A percentile compares a stretch with the other conserved stretches of the same genome.
These are phyloP conservation scores for Fusarium camptoceras DNA, from an alignment of 2,329 filamentous ascomycete species.

Conservation along the genomic window DNA sequence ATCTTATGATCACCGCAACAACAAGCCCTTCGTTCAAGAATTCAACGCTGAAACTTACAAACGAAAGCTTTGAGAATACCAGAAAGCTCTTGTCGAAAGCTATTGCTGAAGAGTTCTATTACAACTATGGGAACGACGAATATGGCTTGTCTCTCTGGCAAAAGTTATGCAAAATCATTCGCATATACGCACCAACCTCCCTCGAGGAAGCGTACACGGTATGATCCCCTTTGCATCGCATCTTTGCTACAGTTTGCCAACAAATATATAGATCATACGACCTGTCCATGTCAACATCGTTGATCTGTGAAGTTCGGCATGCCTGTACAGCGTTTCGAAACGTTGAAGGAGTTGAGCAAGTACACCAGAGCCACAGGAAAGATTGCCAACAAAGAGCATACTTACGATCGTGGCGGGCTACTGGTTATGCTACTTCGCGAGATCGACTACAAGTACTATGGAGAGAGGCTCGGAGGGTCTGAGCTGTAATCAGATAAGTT, in stretches of 20 bases:
- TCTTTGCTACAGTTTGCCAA: neutral
- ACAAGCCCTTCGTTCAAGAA: constrained; percentile 14
- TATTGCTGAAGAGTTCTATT: constrained; percentile 20
- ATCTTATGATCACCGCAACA: constrained; percentile 5
- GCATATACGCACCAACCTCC: constrained; percentile 8
- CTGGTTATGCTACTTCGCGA: constrained; percentile 28
- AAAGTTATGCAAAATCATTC: constrained; percentile 18
- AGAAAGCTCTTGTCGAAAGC: constrained; percentile 6
- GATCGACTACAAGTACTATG: neutral
- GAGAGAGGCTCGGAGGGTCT: neutral
- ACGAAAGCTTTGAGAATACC: neutral
- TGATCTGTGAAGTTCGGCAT: constrained; percentile 4
- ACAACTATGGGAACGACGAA: constrained; percentile 21
- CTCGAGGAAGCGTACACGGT: constrained; percentile 20
- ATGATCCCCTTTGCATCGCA: neutral
- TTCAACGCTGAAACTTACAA: constrained; percentile 4
- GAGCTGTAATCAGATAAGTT: neutral
- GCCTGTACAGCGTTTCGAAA: constrained; percentile 15
- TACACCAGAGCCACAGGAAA: constrained; percentile 6
- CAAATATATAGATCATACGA: constrained; percentile 1
- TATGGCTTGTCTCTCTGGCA: constrained; percentile 7
- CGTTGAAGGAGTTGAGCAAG: neutral
- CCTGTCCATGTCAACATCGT: constrained; percentile 27
- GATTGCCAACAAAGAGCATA: constrained; percentile 11
- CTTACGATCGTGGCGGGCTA: constrained; percentile 1